phyloP scores from a whole-genome alignment of 176 grass and related monocot species.

The Eleusine indica region DNA sequence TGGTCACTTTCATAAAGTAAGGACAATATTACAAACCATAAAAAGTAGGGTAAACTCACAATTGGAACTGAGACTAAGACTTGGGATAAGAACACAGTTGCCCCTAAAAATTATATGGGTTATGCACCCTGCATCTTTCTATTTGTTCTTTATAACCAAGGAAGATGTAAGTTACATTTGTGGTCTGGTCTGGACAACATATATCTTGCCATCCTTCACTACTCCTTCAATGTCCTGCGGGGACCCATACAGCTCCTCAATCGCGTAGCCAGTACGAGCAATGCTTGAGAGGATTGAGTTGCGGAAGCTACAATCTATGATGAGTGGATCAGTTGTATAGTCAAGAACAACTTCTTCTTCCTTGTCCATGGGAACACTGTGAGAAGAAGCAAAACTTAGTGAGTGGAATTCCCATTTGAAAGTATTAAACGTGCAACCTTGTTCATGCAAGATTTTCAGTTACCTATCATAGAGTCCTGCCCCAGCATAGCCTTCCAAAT shows the following conservation, averaged over 20 bases:
- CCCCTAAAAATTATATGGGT: neutral
- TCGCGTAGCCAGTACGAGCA: constrained; percentile 59
- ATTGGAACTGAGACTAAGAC: neutral
- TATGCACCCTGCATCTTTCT: neutral
- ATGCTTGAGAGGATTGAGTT: constrained; percentile 63
- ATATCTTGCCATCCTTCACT: constrained; percentile 86
- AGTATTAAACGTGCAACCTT: constrained; percentile 1
- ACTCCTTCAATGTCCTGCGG: constrained; percentile 86
- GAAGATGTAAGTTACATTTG: constrained; percentile 65
- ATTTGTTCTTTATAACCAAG: neutral
- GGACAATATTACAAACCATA: neutral
- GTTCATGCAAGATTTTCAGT: constrained; percentile 21
- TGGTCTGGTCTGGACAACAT: constrained; percentile 89
- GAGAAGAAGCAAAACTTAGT: constrained; percentile 7
- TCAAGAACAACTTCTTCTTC: constrained; percentile 85
- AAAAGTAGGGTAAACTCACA: neutral
- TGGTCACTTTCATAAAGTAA: neutral
- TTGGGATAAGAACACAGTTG: neutral
- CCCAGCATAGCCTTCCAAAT: constrained; percentile 97
- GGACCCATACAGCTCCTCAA: constrained; percentile 89
- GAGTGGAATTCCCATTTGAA: neutral
- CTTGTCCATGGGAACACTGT: constrained; percentile 91
- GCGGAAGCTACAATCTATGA: constrained; percentile 58
- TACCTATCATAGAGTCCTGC: constrained; percentile 97
- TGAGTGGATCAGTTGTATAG: constrained; percentile 76